Percentiles rank a stretch among this genome's conserved stretches.
These are phyloP conservation scores for Linderniella brevidens DNA, from an alignment of 257 asterid genomes.

Conservation along the genomic window DNA sequence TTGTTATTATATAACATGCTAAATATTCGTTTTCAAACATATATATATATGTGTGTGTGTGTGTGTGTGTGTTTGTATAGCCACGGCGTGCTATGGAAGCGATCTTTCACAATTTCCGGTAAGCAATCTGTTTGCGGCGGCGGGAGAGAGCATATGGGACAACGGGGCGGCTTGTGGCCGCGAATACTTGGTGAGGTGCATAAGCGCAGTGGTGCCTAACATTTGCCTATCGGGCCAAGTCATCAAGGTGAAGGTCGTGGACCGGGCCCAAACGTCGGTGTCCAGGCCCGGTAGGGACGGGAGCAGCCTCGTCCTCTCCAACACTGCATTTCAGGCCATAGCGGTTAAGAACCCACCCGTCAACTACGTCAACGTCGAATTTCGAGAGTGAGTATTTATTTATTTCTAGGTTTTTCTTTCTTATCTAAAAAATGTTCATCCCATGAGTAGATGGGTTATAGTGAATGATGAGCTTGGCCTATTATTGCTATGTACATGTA, in stretches of 20 bases:
- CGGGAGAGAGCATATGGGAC: constrained; percentile 74
- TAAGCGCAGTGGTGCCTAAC: constrained; percentile 16
- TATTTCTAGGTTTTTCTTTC: too few species aligned
- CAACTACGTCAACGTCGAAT: constrained; percentile 32
- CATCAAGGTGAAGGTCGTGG: constrained; percentile 43
- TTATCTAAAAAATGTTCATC: too few species aligned
- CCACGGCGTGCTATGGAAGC: constrained; percentile 54
- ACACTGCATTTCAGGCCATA: constrained; percentile 27
- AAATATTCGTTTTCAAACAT: background rate
- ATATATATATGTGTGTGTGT: too few species aligned
- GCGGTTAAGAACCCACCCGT: constrained; percentile 16
- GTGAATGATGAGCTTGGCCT: too few species aligned
- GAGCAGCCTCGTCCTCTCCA: constrained; percentile 37
- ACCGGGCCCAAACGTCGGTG: constrained; percentile 34
- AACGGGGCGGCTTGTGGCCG: constrained; percentile 79
- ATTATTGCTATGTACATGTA: too few species aligned
- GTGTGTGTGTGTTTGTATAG: constrained; percentile 23
- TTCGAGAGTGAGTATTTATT: constrained; percentile 32
- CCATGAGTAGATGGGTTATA: too few species aligned
- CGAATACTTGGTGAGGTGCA: constrained; percentile 52
- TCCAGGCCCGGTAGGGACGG: constrained; percentile 30
- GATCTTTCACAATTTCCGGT: constrained; percentile 49
- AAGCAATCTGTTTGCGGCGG: constrained; percentile 56
- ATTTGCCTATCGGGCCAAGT: constrained; percentile 29
- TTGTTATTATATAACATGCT: background rate